Evolutionary conservation across 176 grass and related monocot species (phyloP).

Genomic region (Aegilops sharonensis): DNA sequence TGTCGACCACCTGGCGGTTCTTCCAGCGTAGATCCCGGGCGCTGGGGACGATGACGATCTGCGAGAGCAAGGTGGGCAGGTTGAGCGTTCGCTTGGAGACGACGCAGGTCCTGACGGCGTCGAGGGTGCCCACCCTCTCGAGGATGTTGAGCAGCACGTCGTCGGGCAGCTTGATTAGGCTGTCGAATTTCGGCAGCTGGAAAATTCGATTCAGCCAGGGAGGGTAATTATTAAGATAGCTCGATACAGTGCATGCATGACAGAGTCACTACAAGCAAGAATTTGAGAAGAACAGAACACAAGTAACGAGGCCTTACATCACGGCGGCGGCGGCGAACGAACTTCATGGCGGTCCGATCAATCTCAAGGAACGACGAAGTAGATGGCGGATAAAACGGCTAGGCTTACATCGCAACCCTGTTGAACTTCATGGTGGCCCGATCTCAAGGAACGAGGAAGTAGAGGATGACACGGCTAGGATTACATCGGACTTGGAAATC

Average conservation of each 20-base stretch:
- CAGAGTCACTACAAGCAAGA: not conserved
- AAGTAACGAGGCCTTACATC: not conserved
- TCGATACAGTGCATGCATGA: too few relatives aligned
- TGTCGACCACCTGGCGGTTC: too few relatives aligned
- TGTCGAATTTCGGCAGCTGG: not conserved
- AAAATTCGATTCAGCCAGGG: not conserved
- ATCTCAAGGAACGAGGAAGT: too few relatives aligned
- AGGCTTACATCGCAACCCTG: too few relatives aligned
- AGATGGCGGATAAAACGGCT: not conserved
- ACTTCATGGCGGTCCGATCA: not conserved
- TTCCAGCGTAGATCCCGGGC: not conserved
- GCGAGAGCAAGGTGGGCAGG: not conserved
- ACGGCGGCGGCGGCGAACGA: not conserved
- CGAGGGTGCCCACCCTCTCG: not conserved
- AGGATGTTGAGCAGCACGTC: slow-evolving; percentile 3
- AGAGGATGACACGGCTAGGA: too few relatives aligned
- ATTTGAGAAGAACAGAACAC: not conserved
- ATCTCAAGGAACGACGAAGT: not conserved
- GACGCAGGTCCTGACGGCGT: not conserved
- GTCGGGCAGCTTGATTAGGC: not conserved
- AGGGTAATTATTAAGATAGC: not conserved
- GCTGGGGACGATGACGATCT: not conserved
- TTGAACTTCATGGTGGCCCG: too few relatives aligned
- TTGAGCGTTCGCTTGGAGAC: not conserved
- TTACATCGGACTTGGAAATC: too few relatives aligned